Base-by-base conservation (phyloP, 1,284 basidiomycete genomes). In the Pseudozyma flocculosa region DNA sequence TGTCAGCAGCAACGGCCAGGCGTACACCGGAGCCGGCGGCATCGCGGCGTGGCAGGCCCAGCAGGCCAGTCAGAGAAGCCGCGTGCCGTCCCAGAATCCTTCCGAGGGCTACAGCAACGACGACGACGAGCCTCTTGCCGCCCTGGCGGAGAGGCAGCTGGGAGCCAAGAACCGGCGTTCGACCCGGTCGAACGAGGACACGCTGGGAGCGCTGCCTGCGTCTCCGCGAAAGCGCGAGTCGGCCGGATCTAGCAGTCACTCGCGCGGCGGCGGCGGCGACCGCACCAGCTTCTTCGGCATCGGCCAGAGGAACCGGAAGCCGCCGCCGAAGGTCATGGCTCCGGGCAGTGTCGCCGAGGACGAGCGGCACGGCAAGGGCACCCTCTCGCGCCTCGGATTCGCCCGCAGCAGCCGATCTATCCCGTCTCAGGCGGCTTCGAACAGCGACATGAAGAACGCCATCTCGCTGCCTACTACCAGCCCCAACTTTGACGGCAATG, bases 381-480 rank as follows among this genome's bases (percentile, higher is more conserved):
- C 70, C 2, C 53, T 72, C 1, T 69, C 63, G 30, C 48, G 68
- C n/a, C 65, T 72, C 17, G 70, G 70, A 0, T 61, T 72, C 29
- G 54, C 55, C 17, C 54, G 68, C 22, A 55, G 55, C 49, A 62
- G 56, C 43, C 26, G 50, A 2, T 54, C 60, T 32, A 58, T 61
- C 43, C 59, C 49, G 45, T 43, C 48, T 23, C 65, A 56, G 34
- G 46, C 52, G 24, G 45, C 38, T 21, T 53, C 48, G 34, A 53
- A 61, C 46, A 54, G 45, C 22, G 68, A 60, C 41, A 44, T 73
- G 40, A 74, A 73, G 61, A 60, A 66, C n/a, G 66, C 75, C 50
- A 77, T 77, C 34, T 75, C 73, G 43, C 48, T 74, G 47, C 75
- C 75, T 8, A 76, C 70, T 1, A 58, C 56, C 24, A 71, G 68